phyloP scores from a whole-genome alignment of 331 rosid genomes.

The Telfairia occidentalis region DNA sequence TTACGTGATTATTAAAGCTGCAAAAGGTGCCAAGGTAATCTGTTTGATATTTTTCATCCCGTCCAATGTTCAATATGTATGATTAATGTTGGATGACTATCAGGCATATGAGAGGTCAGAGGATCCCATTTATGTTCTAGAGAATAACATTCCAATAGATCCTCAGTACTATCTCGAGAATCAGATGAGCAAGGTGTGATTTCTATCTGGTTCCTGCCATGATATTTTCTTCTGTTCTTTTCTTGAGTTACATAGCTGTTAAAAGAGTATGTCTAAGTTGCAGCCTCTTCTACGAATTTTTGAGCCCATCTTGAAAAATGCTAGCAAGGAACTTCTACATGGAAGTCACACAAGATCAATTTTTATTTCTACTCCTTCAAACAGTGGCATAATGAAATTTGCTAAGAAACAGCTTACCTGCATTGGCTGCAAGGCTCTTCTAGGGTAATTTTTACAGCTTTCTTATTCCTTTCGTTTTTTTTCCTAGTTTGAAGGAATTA shows the following conservation, averaged over 20 bases:
- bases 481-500: not conserved
- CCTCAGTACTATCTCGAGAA: conserved; percentile 96
- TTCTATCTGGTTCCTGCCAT: not conserved
- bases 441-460: conserved; percentile 40
- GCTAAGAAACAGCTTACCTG: conserved; percentile 79
- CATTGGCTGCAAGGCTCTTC: conserved; percentile 87
- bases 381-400: conserved; percentile 87
- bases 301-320: conserved; percentile 93
- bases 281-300: conserved; percentile 94
- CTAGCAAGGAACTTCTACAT: conserved; percentile 90
- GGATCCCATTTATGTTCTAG: conserved; percentile 93
- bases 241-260: conserved; percentile 17
- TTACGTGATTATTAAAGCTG: conserved; percentile 81
- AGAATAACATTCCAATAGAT: conserved; percentile 89
- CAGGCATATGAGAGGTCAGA: conserved; percentile 93
- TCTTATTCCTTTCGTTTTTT: not conserved
- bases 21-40: conserved; percentile 91
- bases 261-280: conserved; percentile 15
- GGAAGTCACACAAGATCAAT: conserved; percentile 93
- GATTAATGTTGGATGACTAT: conserved; percentile 23
- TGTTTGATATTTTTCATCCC: not conserved
- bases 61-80: conserved; percentile 4
- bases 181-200: conserved; percentile 89
- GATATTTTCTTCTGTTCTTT: not conserved
- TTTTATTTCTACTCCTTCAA: conserved; percentile 81